phyloP scores from a whole-genome alignment of 2,329 filamentous ascomycete species.

The Fusarium zealandicum region DNA sequence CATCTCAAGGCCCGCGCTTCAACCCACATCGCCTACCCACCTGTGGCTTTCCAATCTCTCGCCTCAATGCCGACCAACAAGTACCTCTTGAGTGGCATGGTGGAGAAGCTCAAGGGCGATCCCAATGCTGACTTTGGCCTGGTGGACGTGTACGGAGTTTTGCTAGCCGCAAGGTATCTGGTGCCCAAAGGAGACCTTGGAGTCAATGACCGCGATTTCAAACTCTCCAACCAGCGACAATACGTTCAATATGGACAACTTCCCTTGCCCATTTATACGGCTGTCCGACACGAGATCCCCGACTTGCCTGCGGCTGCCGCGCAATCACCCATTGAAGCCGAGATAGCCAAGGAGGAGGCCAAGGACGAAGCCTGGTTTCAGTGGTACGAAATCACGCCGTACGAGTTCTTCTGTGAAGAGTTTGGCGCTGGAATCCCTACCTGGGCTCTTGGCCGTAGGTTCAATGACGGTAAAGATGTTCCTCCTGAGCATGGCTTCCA shows the following conservation, averaged over 20 bases:
- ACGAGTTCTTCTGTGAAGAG: constrained; percentile 95
- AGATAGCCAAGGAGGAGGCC: constrained; percentile 51
- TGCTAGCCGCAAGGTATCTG: constrained; percentile 83
- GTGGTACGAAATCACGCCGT: constrained; percentile 96
- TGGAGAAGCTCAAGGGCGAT: constrained; percentile 89
- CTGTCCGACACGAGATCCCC: constrained; percentile 94
- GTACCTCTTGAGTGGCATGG: constrained; percentile 82
- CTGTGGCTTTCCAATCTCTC: constrained; percentile 79
- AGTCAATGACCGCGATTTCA: constrained; percentile 80
- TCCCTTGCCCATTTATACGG: constrained; percentile 93
- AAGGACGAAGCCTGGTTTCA: constrained; percentile 88
- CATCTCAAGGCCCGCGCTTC: constrained; percentile 87
- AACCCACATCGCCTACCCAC: constrained; percentile 92
- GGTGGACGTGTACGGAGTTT: constrained; percentile 89
- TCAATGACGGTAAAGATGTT: constrained; percentile 68
- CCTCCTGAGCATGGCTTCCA: constrained; percentile 69
- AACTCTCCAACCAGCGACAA: constrained; percentile 84
- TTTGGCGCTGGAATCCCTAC: constrained; percentile 90
- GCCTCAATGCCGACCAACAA: constrained; percentile 94
- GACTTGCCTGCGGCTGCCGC: constrained; percentile 54
- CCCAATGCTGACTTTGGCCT: constrained; percentile 77
- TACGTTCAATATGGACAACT: constrained; percentile 80
- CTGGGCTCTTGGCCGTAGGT: constrained; percentile 88
- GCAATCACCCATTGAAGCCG: constrained; percentile 39
- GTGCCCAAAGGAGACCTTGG: constrained; percentile 80